These are phyloP conservation scores for Neohortaea acidophila DNA, from an alignment of 495 filamentous ascomycete genomes.

Conservation along the genomic window DNA sequence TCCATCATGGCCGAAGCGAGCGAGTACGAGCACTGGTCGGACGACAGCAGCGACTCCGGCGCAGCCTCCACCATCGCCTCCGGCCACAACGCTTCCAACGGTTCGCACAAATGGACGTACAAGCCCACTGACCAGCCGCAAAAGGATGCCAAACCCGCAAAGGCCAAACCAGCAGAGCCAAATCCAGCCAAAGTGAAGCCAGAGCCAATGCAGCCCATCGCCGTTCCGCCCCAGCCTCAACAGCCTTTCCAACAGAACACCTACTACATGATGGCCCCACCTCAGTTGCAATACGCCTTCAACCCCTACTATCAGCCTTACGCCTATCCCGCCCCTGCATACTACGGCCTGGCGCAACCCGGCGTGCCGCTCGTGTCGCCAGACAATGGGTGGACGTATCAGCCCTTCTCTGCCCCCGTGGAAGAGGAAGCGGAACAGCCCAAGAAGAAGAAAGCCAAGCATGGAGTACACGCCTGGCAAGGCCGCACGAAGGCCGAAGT, in stretches of 20 bases:
- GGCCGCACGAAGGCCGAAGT: constrained; percentile 22
- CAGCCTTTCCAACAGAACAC: neutral
- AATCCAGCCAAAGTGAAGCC: neutral
- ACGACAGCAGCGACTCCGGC: constrained; percentile 5
- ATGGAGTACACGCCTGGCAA: constrained; percentile 8
- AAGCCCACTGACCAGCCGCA: constrained; percentile 1
- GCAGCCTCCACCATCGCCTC: neutral
- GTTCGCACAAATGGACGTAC: constrained; percentile 7
- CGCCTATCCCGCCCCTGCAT: constrained; percentile 1
- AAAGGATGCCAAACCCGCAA: neutral
- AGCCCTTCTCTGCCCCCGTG: neutral
- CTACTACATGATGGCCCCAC: constrained; percentile 1
- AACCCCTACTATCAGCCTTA: neutral
- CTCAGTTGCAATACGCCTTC: constrained; percentile 1
- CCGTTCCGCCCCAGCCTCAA: neutral
- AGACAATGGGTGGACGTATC: neutral
- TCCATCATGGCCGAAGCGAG: constrained; percentile 1
- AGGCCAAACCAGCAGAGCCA: neutral
- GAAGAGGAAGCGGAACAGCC: neutral
- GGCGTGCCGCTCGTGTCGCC: neutral
- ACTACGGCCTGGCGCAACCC: constrained; percentile 8
- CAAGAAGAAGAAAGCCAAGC: constrained; percentile 2
- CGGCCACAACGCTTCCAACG: constrained; percentile 11
- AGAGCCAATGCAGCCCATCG: neutral
- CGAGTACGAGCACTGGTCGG: constrained; percentile 17